A percentile compares a stretch with the other conserved stretches of the same genome.
phyloP scores from a whole-genome alignment of 495 filamentous ascomycete genomes.

The Lasiosphaeris hirsuta region DNA sequence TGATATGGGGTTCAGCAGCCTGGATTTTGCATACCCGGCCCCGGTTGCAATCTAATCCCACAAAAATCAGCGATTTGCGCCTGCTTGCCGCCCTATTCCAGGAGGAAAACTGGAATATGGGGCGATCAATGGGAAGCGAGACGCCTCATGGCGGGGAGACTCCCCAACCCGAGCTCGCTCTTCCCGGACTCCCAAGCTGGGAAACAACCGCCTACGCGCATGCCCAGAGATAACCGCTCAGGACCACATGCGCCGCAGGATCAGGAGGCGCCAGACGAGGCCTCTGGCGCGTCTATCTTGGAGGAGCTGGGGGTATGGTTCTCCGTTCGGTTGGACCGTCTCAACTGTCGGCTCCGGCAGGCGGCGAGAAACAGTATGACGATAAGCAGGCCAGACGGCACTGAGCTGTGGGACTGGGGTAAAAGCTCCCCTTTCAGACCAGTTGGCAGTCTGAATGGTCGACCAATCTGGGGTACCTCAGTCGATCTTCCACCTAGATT shows the following conservation, averaged over 20 bases:
- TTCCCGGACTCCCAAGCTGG: neutral
- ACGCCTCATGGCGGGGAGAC: neutral
- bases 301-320: conserved; percentile 3
- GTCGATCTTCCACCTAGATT: conserved; percentile 10
- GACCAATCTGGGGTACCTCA: neutral
- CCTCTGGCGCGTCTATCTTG: neutral
- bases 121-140: conserved; percentile 1
- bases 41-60: conserved; percentile 13
- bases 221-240: neutral
- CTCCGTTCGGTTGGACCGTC: conserved; percentile 1
- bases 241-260: neutral
- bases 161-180: neutral
- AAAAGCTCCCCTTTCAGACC: conserved; percentile 1
- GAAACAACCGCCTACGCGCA: neutral
- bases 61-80: neutral
- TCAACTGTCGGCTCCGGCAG: neutral
- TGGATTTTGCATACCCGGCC: conserved; percentile 18
- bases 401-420: neutral
- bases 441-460: neutral
- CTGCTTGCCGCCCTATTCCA: neutral
- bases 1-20: conserved; percentile 19
- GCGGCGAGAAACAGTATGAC: neutral
- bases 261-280: neutral
- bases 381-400: neutral
- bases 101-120: neutral